Evolutionary conservation across 1,284 basidiomycete genomes (phyloP).

Genomic region (Paramarasmius palmivorus): DNA sequence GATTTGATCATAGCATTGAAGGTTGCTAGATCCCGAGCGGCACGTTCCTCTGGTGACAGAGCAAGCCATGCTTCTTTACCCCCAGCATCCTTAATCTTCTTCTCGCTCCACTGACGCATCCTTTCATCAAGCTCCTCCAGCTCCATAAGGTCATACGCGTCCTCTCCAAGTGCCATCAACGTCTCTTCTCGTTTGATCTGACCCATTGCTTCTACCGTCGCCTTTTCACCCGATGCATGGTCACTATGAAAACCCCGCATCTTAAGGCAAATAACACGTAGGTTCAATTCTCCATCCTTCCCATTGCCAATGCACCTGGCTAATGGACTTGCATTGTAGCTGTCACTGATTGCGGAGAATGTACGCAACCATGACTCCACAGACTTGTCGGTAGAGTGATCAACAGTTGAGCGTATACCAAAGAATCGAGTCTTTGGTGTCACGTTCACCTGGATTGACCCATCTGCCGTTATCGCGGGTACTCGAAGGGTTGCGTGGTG

Average conservation of each 20-base stretch:
- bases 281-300: slow-evolving; percentile 5
- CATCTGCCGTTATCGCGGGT: slow-evolving; percentile 9
- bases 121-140: background rate
- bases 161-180: slow-evolving; percentile 19
- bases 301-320: slow-evolving; percentile 11
- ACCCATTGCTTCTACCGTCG: slow-evolving; percentile 17
- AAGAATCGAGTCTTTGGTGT: slow-evolving; percentile 12
- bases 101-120: too few species aligned
- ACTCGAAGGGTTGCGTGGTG: slow-evolving; percentile 15
- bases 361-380: slow-evolving; percentile 13
- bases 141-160: slow-evolving; percentile 13
- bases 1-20: slow-evolving; percentile 7
- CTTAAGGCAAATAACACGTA: slow-evolving; percentile 12
- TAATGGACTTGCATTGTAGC: slow-evolving; percentile 20
- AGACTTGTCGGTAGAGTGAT: slow-evolving; percentile 13
- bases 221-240: slow-evolving; percentile 26
- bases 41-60: slow-evolving; percentile 3
- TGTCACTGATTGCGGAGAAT: slow-evolving; percentile 11
- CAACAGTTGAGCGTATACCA: slow-evolving; percentile 17
- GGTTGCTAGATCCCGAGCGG: background rate
- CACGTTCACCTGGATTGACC: slow-evolving; percentile 4
- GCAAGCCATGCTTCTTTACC: slow-evolving; percentile 14
- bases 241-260: slow-evolving; percentile 23
- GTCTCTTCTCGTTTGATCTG: slow-evolving; percentile 18
- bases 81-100: slow-evolving; percentile 13